Conservation (phyloP, 805 yeast species). For the Ascoidea asiatica region DNA sequence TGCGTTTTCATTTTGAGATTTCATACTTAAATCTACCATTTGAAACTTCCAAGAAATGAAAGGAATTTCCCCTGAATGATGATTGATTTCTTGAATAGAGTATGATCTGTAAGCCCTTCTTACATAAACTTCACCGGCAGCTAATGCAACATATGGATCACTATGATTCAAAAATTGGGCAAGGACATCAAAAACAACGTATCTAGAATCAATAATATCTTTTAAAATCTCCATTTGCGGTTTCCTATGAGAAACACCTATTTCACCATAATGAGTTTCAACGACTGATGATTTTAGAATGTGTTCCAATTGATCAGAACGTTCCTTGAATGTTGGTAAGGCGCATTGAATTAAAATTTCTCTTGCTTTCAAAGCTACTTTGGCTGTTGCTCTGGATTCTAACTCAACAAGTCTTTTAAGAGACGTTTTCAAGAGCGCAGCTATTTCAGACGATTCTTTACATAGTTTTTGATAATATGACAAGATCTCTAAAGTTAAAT, state of each 20-base stretch:
- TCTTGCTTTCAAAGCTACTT: slow-evolving; percentile 89
- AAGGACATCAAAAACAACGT: slow-evolving; percentile 91
- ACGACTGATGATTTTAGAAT: slow-evolving; percentile 86
- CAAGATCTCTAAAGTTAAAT: slow-evolving; percentile 73
- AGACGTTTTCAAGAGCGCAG: slow-evolving; percentile 52
- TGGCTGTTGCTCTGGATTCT: slow-evolving; percentile 82
- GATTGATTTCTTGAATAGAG: slow-evolving; percentile 64
- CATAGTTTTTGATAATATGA: slow-evolving; percentile 69
- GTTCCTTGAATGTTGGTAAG: slow-evolving; percentile 87
- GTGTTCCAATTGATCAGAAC: slow-evolving; percentile 95
- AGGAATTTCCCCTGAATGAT: slow-evolving; percentile 41
- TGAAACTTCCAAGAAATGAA: slow-evolving; percentile 82
- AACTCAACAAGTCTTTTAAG: slow-evolving; percentile 75
- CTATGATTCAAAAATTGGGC: slow-evolving; percentile 75
- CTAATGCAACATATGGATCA: slow-evolving; percentile 84
- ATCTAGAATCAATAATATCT: slow-evolving; percentile 92
- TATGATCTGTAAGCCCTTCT: slow-evolving; percentile 97
- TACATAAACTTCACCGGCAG: slow-evolving; percentile 93
- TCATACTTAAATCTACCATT: slow-evolving; percentile 59
- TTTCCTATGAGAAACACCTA: slow-evolving; percentile 57
- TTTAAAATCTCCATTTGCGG: slow-evolving; percentile 73
- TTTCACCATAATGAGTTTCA: slow-evolving; percentile 79
- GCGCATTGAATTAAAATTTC: slow-evolving; percentile 95
- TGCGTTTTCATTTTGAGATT: slow-evolving; percentile 27
- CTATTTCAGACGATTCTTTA: slow-evolving; percentile 58